Evolutionary conservation across 2,329 filamentous ascomycete genomes (phyloP), one percentile per base, ranked within the genome.

Genomic region (Hypomyces rosellus): DNA sequence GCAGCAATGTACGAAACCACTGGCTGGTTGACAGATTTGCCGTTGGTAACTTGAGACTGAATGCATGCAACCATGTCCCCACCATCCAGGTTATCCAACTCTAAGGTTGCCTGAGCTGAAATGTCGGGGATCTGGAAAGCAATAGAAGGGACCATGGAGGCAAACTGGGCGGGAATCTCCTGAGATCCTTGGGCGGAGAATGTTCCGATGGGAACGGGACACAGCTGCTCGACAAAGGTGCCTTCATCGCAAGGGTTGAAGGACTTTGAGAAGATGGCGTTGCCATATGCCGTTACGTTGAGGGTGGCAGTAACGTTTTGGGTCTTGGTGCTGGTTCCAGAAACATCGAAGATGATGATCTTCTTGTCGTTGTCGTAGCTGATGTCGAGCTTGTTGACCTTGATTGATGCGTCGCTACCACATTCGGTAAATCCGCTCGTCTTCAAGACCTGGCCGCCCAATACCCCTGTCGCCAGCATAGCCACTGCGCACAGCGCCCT

Each of bases 111-210:
- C 61, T 85, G 72, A 36, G 92, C 92, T 49, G 92, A 85, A 59
- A 99, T 86, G 65, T 99, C 91, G 45, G 93, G 93, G 33, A 99
- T 76, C 54, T 81, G 80, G 72, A 96, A 99, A 12, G 92, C 92
- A 57, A 99, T 95, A 2, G 81, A 73, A 1, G 93, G 93, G 38
- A 99, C 92, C 69, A 86, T 71, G 48, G 77, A 77, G 50, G 88
- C 83, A 63, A 84, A 92, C 54, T 83, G 63, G 0, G 78, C 69
- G 14, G 90, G 87, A 37, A 99, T 87, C 30, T 74, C 69, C 65
- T 93, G 86, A 3, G 71, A 72, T 43, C 90, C 92, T 40, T 73
- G 71, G 7, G 92, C 90, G 13, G 81, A 69, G 62, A 97, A 99
- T 5, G 68, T 70, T 20, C 88, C 87, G 4, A 75, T 73, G 12